Conservation (phyloP, 2,329 filamentous ascomycete species). For the Ceratocystis huliohia region DNA sequence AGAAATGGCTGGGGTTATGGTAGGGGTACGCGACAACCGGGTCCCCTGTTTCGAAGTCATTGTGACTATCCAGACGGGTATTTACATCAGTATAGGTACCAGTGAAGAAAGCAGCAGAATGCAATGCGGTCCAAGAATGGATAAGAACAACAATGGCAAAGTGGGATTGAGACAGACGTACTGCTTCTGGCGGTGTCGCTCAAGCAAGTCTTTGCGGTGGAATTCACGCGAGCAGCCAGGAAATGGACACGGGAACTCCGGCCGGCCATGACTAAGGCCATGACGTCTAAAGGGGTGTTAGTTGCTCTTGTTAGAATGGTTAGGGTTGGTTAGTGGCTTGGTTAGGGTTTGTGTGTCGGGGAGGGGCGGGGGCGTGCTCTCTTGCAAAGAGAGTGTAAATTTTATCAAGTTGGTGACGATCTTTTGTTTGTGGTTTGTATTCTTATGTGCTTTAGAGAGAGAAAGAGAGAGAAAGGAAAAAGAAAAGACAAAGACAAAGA, state of each 20-base stretch:
- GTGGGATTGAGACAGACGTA: slow-evolving; percentile 23
- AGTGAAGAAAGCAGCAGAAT: background rate
- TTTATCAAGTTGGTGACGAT: background rate
- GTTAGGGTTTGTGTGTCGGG: background rate
- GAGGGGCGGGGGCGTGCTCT: background rate
- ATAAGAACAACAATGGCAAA: background rate
- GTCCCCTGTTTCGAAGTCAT: background rate
- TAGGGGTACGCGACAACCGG: background rate
- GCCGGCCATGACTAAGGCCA: slow-evolving; percentile 46
- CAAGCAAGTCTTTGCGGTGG: slow-evolving; percentile 45
- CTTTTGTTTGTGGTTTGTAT: background rate
- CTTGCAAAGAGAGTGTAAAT: background rate
- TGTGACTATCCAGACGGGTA: background rate
- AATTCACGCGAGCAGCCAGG: slow-evolving; percentile 46
- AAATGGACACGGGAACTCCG: slow-evolving; percentile 39
- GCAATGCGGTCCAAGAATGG: background rate
- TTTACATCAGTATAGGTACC: too few species aligned
- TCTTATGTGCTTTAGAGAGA: background rate
- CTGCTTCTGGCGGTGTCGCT: slow-evolving; percentile 40
- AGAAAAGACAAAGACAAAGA: background rate
- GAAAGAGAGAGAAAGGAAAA: background rate
- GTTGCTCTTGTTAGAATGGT: background rate
- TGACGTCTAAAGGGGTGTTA: slow-evolving; percentile 36
- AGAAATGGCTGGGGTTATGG: background rate
- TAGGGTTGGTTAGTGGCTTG: background rate